Evolutionary conservation across 2,329 filamentous ascomycete genomes (phyloP).

Genomic region (Juglanconis sp.): DNA sequence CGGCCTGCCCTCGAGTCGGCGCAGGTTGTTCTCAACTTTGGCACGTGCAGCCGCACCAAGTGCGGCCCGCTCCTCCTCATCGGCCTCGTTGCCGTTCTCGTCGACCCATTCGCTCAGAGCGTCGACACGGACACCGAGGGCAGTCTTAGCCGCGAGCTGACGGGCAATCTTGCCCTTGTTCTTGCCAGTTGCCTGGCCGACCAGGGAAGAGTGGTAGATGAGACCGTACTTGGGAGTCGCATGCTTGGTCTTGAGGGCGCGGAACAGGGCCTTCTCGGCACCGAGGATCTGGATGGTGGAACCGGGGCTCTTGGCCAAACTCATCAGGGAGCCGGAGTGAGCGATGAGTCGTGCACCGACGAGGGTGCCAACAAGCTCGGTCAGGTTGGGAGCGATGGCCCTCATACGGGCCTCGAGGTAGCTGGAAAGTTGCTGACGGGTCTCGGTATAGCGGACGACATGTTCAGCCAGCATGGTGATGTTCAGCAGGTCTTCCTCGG

Average conservation of each 20-base stretch:
- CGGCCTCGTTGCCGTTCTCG: constrained; percentile 64
- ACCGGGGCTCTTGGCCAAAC: constrained; percentile 89
- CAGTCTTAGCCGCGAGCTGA: constrained; percentile 90
- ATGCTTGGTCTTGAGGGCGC: constrained; percentile 97
- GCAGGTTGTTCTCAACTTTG: constrained; percentile 72
- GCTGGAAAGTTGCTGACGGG: constrained; percentile 79
- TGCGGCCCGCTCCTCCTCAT: constrained; percentile 84
- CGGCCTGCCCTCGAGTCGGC: constrained; percentile 85
- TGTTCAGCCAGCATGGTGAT: constrained; percentile 90
- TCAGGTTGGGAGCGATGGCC: constrained; percentile 94
- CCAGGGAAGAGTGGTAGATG: constrained; percentile 87
- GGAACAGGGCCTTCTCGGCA: constrained; percentile 97
- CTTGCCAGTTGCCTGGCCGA: constrained; percentile 93
- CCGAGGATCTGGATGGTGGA: constrained; percentile 97
- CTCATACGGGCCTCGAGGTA: constrained; percentile 94
- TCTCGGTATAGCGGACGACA: constrained; percentile 87
- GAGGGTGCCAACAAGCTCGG: constrained; percentile 85
- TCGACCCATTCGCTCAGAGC: constrained; percentile 75
- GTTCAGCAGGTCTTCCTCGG: constrained; percentile 85
- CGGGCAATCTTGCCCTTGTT: constrained; percentile 99
- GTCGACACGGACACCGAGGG: constrained; percentile 89
- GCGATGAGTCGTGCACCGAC: constrained; percentile 94
- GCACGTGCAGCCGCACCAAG: constrained; percentile 71
- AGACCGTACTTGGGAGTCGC: constrained; percentile 98
- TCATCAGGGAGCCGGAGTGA: constrained; percentile 90